Conservation (phyloP, 2,329 filamentous ascomycete species). For the Stachybotrys elegans region DNA sequence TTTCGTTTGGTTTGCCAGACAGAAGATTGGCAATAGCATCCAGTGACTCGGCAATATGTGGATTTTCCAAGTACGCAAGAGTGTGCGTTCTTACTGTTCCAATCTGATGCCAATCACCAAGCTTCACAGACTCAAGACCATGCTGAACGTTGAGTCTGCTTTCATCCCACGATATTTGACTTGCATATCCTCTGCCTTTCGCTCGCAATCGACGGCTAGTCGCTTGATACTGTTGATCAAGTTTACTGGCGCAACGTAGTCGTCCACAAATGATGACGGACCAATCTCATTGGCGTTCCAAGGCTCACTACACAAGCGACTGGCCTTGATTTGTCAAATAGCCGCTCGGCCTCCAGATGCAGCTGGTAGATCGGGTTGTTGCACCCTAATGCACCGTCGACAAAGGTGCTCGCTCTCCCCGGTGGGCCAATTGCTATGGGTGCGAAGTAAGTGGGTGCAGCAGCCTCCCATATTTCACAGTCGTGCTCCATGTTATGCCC, state of each 20-base stretch:
- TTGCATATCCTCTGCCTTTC: not conserved
- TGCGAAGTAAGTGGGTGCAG: slow-evolving; percentile 7
- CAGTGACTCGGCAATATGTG: not conserved
- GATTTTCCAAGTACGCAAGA: not conserved
- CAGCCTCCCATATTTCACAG: slow-evolving; percentile 8
- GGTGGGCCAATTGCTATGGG: not conserved
- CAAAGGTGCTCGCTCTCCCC: not conserved
- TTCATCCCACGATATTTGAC: not conserved
- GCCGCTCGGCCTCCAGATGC: not conserved
- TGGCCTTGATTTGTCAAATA: slow-evolving; percentile 1
- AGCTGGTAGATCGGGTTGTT: not conserved
- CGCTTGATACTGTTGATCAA: not conserved
- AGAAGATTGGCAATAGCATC: not conserved
- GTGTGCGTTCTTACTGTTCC: not conserved
- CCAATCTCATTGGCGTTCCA: not conserved
- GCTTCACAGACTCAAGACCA: not conserved
- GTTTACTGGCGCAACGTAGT: slow-evolving; percentile 1
- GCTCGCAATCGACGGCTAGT: not conserved
- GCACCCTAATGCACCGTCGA: not conserved
- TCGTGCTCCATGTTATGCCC: not conserved
- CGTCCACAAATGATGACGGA: not conserved
- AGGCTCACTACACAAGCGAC: not conserved
- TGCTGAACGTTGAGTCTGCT: not conserved
- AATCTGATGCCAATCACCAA: not conserved
- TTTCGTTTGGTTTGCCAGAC: not conserved